These are phyloP conservation scores for Peronosclerospora sorghi DNA, from an alignment of 352 stramenopile genomes.

Conservation along the genomic window DNA sequence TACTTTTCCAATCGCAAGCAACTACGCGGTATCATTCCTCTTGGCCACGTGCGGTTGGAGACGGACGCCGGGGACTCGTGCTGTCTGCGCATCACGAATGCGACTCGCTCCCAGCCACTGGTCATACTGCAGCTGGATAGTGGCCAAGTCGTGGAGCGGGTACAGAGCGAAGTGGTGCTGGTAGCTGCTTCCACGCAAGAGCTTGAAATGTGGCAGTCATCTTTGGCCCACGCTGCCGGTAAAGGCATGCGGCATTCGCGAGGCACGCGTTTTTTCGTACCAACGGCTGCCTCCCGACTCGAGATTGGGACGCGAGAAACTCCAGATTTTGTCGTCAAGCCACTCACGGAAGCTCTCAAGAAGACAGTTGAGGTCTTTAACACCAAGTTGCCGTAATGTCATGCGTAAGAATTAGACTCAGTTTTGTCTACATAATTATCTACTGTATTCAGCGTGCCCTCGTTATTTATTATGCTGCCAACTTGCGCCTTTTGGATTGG, in stretches of 20 bases:
- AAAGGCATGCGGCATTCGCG: conserved; percentile 72
- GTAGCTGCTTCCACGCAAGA: conserved; percentile 53
- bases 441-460: conserved; percentile 4
- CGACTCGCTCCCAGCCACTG: conserved; percentile 38
- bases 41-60: conserved; percentile 66
- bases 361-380: conserved; percentile 84
- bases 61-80: conserved; percentile 36
- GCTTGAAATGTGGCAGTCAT: conserved; percentile 86
- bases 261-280: conserved; percentile 78
- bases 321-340: conserved; percentile 65
- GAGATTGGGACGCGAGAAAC: conserved; percentile 73
- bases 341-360: conserved; percentile 58
- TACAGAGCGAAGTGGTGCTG: conserved; percentile 72
- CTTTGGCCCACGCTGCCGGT: conserved; percentile 64
- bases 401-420: conserved; percentile 11
- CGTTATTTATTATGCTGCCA: conserved; percentile 13
- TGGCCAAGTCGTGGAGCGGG: conserved; percentile 65
- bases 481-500: conserved; percentile 36
- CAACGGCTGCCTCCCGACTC: conserved; percentile 63
- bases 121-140: conserved; percentile 76
- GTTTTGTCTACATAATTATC: conserved; percentile 9
- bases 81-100: conserved; percentile 70
- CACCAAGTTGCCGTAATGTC: conserved; percentile 31
- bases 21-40: conserved; percentile 75
- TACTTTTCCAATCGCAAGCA: conserved; percentile 78